Evolutionary conservation across 176 grass and related monocot species (phyloP).

Genomic region (Phragmites australis): DNA sequence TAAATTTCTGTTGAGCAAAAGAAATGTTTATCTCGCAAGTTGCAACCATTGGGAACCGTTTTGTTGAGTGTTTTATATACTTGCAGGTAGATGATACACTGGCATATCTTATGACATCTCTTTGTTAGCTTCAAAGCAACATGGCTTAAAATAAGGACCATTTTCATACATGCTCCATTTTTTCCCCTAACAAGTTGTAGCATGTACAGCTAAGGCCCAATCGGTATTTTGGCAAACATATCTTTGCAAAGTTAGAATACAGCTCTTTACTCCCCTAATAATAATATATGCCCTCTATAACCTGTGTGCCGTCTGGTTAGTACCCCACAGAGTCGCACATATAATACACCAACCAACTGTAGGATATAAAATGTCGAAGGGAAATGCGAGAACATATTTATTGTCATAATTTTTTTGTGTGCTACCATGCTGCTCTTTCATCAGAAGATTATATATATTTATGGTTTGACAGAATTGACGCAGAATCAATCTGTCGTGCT

Average conservation of each 20-base stretch:
- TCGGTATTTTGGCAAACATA: constrained; percentile 7
- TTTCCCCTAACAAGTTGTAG: constrained; percentile 25
- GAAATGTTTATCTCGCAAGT: neutral
- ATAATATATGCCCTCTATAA: neutral
- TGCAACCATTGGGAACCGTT: neutral
- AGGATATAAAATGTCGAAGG: neutral
- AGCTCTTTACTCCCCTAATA: neutral
- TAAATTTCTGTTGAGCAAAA: neutral
- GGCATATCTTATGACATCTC: constrained; percentile 32
- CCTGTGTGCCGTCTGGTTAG: constrained; percentile 5
- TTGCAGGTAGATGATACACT: constrained; percentile 8
- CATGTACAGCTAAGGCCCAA: constrained; percentile 38
- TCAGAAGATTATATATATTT: too few species aligned
- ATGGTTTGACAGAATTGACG: too few species aligned
- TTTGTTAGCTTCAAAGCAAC: constrained; percentile 35
- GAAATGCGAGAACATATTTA: neutral
- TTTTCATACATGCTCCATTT: constrained; percentile 3
- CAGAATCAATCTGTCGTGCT: too few species aligned
- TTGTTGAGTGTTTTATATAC: constrained; percentile 10
- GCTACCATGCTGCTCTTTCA: neutral
- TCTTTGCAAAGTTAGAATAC: constrained; percentile 15
- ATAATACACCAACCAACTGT: neutral
- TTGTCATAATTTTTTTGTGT: neutral
- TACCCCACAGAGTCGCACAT: too few species aligned
- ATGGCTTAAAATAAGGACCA: constrained; percentile 1